Base-by-base conservation (phyloP, 768 basidiomycete genomes). In the Symmetrospora coprosmae region DNA sequence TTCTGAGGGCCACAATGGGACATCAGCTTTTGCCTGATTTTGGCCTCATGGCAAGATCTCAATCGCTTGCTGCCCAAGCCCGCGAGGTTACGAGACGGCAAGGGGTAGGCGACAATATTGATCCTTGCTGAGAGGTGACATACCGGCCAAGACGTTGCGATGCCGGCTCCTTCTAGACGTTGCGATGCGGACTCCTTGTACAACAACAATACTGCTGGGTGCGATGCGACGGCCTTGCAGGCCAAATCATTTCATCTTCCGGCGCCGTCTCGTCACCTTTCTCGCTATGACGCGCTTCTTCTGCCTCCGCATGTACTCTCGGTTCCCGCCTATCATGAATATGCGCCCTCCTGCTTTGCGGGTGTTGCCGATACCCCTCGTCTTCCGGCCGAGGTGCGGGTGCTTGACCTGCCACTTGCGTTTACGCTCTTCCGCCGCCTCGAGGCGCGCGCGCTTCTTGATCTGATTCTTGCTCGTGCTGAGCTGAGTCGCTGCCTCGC, bases 381-480 rank as follows among this genome's bases (percentile, higher is more conserved):
- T 25, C 38, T 19, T 60, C 8, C 35, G 35, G 14, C 33, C 30
- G 25, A 40, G 33, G 41, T 17, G 31, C 4, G 50, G 40, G 25
- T 45, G 40, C 37, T 28, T 56, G 9, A 5, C 37, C 25, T 38
- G 41, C 62, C 62, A 63, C 37, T 49, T 46, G 8, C 6, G 30
- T 33, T 61, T 28, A 17, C 62, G 31, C 31, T 38, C 23, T 31
- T 59, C 58, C 11, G 30, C 34, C 19, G 31, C 31, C 19, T 21
- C 35, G 6, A n/a, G 35, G 3, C 34, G 11, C n/a, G 27, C 55
- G 30, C 28, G 4, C 41, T 63, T 63, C 43, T 58, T 55, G 4
- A 63, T 27, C 47, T 59, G 58, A 31, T 63, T 58, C 19, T 55
- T 63, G n/a, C 58, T 59, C 41, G 39, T 63, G 56, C 35, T 58